A percentile compares a stretch with the other conserved stretches of the same genome.
Conservation (phyloP, 352 stramenopile species). For the Phytopythium montanum region DNA sequence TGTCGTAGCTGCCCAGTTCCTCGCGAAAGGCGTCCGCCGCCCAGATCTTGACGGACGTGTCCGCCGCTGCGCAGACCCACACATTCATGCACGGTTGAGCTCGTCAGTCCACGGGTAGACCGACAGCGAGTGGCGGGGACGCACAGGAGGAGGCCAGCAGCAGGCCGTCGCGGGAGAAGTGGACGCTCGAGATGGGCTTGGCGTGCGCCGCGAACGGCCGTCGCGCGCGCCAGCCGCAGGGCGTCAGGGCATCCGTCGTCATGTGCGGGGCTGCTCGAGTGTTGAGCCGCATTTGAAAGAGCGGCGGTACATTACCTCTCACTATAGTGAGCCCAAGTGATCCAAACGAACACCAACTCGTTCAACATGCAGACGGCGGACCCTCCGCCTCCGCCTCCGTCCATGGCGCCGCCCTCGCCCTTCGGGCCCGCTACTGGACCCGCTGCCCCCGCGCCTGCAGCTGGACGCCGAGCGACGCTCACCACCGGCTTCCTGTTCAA, state of each 20-base stretch:
- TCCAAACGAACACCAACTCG: background rate
- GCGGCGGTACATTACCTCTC: too few relatives aligned
- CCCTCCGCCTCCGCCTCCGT: too few relatives aligned
- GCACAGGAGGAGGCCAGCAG: slow-evolving; percentile 67
- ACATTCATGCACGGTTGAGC: too few relatives aligned
- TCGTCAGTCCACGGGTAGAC: too few relatives aligned
- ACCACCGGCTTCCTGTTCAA: slow-evolving; percentile 70
- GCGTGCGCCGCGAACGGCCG: slow-evolving; percentile 28
- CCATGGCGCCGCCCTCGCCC: background rate
- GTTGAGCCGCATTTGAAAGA: background rate
- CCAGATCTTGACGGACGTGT: slow-evolving; percentile 82
- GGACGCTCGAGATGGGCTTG: slow-evolving; percentile 74
- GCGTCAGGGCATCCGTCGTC: background rate
- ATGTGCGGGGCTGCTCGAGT: background rate
- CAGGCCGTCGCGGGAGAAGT: slow-evolving; percentile 50
- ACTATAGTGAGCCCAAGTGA: background rate
- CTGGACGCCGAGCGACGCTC: slow-evolving; percentile 10
- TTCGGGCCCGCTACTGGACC: too few relatives aligned
- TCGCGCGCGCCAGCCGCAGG: background rate
- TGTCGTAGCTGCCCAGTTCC: background rate
- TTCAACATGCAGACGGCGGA: background rate
- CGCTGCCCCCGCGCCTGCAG: too few relatives aligned
- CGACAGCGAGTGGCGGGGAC: slow-evolving; percentile 8
- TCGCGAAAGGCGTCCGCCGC: slow-evolving; percentile 3
- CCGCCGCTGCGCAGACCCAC: slow-evolving; percentile 43